Base-by-base conservation (phyloP, 2,329 filamentous ascomycete species). In the Periconia sp. region DNA sequence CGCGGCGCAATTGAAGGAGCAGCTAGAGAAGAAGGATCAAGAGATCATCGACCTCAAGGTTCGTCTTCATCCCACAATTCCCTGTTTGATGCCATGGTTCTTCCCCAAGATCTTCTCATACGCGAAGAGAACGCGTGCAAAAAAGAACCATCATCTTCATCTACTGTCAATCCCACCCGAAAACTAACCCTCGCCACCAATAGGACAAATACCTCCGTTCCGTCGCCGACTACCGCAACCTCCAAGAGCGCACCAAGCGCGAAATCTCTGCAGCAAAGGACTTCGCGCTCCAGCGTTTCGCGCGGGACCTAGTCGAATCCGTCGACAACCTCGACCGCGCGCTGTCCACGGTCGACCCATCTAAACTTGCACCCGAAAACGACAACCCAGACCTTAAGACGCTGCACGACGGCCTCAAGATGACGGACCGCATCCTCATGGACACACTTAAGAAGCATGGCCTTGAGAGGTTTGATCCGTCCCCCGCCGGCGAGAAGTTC, bases 291-390 rank as follows among this genome's bases (percentile, higher is more conserved):
- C 91, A 96, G 74, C 80, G 88, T 64, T 97, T 99, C 78, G 91
- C 93, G 70, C 89, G 91, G 76, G 94, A 99, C 77, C 87, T 99
- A 44, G 85, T 97, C 64, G 94, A 99, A 74, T 91, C 86, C 70
- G 87, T 99, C 69, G 94, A 99, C 79, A 99, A 97, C 82, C 87
- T 99, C 60, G 94, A 99, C 78, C 92, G 92, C 62, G 94, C 94
- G 42, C 85, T 99, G 42, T 76, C 80, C 59, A 91, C 87, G 68
- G 92, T 96, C 13, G 86, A 91, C 18, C 73, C 83, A 55, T 87
- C 91, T 41, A 91, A 90, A 77, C 82, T 95, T 59, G 80, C 80
- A 19, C 65, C 83, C 49, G 43, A 45, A 14, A 18, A 15, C 13
- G 78, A 84, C 20, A 85, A 85, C 73, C 82, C 89, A 72, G 92